These are phyloP conservation scores for Botrytis byssoidea DNA, from an alignment of 2,329 filamentous ascomycete genomes.

Conservation along the genomic window DNA sequence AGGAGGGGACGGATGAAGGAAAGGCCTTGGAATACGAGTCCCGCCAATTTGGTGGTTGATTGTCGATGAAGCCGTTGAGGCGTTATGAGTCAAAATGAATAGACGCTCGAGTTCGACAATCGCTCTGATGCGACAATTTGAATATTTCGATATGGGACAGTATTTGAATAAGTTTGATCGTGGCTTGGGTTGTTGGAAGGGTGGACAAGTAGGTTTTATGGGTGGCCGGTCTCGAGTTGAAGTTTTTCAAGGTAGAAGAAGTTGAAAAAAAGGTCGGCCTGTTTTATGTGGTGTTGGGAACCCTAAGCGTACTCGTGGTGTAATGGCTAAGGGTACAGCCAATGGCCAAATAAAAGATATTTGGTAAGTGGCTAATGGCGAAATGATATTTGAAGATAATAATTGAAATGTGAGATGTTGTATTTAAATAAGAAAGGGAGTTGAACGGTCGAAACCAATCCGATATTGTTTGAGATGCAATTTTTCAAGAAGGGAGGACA, in stretches of 20 bases:
- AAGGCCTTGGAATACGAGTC: conserved; percentile 68
- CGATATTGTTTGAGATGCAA: conserved; percentile 1
- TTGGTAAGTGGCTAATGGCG: background rate
- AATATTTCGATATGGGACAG: background rate
- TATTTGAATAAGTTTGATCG: conserved; percentile 5
- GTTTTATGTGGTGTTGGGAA: background rate
- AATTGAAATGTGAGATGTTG: background rate
- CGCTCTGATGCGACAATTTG: background rate
- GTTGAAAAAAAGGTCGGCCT: background rate
- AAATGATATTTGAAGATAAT: background rate
- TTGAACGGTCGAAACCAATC: conserved; percentile 22
- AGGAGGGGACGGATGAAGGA: conserved; percentile 84
- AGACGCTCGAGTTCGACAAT: background rate
- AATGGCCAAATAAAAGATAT: background rate
- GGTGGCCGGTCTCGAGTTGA: background rate
- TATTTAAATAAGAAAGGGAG: background rate
- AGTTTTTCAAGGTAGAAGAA: background rate
- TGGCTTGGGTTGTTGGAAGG: conserved; percentile 10
- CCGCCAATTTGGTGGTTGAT: conserved; percentile 87
- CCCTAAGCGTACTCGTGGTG: background rate
- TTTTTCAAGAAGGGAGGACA: conserved; percentile 8
- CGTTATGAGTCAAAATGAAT: conserved; percentile 23
- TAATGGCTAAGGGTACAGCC: background rate
- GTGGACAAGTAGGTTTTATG: background rate
- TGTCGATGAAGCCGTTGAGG: conserved; percentile 37